phyloP scores from a whole-genome alignment of 306 rosid species.

The Astragalus membranaceus region DNA sequence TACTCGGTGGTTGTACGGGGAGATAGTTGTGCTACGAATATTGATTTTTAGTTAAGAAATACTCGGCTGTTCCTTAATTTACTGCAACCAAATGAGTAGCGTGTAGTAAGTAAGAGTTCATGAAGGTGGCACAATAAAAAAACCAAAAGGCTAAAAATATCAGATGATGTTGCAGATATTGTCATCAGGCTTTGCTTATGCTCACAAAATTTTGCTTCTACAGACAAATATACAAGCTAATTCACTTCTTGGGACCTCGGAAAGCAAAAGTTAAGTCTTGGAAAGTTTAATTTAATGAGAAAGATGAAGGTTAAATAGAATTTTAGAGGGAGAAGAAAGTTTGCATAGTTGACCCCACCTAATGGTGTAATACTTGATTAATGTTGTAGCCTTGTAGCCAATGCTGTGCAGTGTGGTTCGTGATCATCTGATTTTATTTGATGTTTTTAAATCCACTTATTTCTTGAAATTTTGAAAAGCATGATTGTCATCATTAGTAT shows the following conservation, averaged over 20 bases:
- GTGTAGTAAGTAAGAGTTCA: not conserved
- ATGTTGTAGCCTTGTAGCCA: too few relatives aligned
- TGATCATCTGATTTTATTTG: too few relatives aligned
- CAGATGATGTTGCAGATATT: not conserved
- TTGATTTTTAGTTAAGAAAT: not conserved
- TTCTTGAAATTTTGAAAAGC: too few relatives aligned
- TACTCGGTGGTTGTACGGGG: not conserved
- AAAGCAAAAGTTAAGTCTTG: not conserved
- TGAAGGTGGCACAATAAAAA: not conserved
- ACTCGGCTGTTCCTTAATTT: not conserved
- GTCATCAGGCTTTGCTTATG: not conserved
- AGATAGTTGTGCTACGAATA: not conserved
- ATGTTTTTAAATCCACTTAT: too few relatives aligned
- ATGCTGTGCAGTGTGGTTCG: too few relatives aligned
- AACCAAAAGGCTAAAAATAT: not conserved
- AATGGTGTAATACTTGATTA: too few relatives aligned
- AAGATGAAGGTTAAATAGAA: too few relatives aligned
- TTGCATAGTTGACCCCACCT: too few relatives aligned
- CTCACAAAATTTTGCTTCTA: not conserved
- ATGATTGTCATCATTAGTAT: too few relatives aligned
- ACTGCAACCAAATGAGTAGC: not conserved
- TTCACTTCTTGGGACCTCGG: not conserved
- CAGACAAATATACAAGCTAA: not conserved
- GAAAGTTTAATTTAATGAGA: too few relatives aligned
- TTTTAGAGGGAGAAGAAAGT: too few relatives aligned